Evolutionary conservation across 257 asterid genomes (phyloP).

Genomic region (Voacanga thouarsii): DNA sequence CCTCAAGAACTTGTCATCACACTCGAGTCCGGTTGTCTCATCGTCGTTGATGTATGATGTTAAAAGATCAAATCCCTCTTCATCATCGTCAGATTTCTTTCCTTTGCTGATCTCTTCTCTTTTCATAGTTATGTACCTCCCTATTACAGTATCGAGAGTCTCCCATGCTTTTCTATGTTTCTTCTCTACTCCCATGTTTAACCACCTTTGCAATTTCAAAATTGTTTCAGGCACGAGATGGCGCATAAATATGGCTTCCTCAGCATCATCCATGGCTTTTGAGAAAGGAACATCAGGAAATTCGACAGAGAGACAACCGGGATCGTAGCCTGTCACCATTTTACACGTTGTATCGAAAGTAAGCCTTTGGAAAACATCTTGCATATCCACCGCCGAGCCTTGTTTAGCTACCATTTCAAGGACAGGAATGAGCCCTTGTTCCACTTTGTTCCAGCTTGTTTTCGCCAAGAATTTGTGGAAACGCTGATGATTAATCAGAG

Average conservation of each 20-base stretch:
- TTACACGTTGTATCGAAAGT: conserved; percentile 47
- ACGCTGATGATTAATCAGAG: conserved; percentile 31
- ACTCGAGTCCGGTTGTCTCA: conserved; percentile 10
- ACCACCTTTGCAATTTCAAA: conserved; percentile 43
- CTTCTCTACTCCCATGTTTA: conserved; percentile 40
- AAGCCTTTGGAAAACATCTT: conserved; percentile 48
- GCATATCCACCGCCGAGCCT: conserved; percentile 33
- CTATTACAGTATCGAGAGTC: conserved; percentile 36
- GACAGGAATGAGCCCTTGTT: conserved; percentile 37
- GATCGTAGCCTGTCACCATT: conserved; percentile 48
- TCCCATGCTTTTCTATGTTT: conserved; percentile 29
- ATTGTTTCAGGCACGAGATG: conserved; percentile 41
- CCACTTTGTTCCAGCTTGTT: conserved; percentile 35
- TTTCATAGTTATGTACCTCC: conserved; percentile 27
- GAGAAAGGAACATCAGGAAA: conserved; percentile 44
- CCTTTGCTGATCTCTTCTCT: conserved; percentile 14
- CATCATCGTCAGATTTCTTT: background rate
- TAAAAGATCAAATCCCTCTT: conserved; percentile 32
- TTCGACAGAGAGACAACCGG: conserved; percentile 38
- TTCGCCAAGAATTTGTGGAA: conserved; percentile 33
- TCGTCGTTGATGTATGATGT: conserved; percentile 34
- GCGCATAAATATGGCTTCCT: conserved; percentile 47
- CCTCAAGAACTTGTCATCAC: conserved; percentile 44
- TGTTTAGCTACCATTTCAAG: conserved; percentile 29
- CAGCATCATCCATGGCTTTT: conserved; percentile 54